Conservation (phyloP, 495 filamentous ascomycete genomes). For the Penicillium turbatum region DNA sequence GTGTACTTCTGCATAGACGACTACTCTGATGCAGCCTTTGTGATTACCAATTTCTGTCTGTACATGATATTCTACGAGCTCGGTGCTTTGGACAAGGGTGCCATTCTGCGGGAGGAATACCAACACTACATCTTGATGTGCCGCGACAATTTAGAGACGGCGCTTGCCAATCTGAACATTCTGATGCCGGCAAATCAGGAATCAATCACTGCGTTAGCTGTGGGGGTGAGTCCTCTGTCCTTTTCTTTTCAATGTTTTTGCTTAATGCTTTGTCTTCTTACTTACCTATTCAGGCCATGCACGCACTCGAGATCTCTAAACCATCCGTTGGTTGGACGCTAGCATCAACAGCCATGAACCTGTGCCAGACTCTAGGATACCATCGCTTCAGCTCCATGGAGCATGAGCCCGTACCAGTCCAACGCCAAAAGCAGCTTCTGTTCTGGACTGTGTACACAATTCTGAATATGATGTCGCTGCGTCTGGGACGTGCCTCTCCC, state of each 20-base stretch:
- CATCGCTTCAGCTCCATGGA: conserved; percentile 54
- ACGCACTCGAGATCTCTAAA: conserved; percentile 59
- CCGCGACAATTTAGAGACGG: conserved; percentile 55
- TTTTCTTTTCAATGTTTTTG: not conserved
- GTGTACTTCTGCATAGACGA: conserved; percentile 59
- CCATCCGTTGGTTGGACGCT: conserved; percentile 61
- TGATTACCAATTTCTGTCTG: conserved; percentile 53
- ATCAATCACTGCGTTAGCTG: conserved; percentile 54
- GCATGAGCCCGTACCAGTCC: conserved; percentile 34
- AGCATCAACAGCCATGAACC: conserved; percentile 50
- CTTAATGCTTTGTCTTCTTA: not conserved
- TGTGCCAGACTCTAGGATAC: conserved; percentile 62
- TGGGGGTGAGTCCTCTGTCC: conserved; percentile 45
- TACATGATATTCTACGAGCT: conserved; percentile 55
- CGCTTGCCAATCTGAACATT: conserved; percentile 53
- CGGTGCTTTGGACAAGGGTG: conserved; percentile 30
- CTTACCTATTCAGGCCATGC: conserved; percentile 34
- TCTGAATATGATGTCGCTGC: conserved; percentile 58
- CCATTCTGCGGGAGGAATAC: conserved; percentile 28
- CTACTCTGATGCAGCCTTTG: conserved; percentile 51
- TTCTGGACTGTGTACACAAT: conserved; percentile 65
- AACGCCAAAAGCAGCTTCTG: conserved; percentile 35
- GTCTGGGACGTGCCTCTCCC: conserved; percentile 56
- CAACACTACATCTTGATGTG: conserved; percentile 42
- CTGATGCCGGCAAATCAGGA: conserved; percentile 55